A percentile compares a stretch with the other conserved stretches of the same genome.
phyloP scores from a whole-genome alignment of 768 basidiomycete species.

The Trametes meyenii region DNA sequence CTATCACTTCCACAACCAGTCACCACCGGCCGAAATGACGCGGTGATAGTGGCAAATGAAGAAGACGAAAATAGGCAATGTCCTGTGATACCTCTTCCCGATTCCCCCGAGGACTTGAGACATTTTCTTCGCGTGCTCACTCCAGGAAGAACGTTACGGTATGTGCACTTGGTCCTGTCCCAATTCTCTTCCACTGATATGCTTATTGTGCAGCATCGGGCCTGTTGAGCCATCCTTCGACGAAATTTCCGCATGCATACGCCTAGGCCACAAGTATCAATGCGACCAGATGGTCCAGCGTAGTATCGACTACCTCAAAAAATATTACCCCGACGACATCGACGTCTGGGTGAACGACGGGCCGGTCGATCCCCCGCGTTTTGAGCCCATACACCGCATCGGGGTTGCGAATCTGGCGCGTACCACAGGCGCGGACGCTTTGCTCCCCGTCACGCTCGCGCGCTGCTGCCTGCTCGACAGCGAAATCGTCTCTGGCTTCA shows the following conservation, averaged over 20 bases:
- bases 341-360: neutral
- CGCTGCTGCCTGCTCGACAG: conserved; percentile 9
- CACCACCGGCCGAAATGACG: neutral
- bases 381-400: neutral
- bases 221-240: neutral
- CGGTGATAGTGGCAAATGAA: neutral
- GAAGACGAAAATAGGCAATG: neutral
- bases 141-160: neutral
- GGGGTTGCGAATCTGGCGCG: conserved; percentile 18
- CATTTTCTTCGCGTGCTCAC: neutral
- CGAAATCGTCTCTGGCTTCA: conserved; percentile 3
- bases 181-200: neutral
- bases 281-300: neutral
- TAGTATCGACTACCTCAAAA: neutral
- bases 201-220: neutral
- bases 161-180: neutral
- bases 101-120: neutral
- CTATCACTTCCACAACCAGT: neutral
- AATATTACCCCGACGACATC: conserved; percentile 1
- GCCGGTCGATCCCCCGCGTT: neutral
- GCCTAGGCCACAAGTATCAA: conserved; percentile 11
- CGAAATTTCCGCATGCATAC: conserved; percentile 3
- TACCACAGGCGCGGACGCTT: neutral
- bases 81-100: neutral
- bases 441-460: conserved; percentile 11